A percentile compares a stretch with the other conserved stretches of the same genome.
Conservation (phyloP, 495 filamentous ascomycete species). For the Penicillium maclennaniae region DNA sequence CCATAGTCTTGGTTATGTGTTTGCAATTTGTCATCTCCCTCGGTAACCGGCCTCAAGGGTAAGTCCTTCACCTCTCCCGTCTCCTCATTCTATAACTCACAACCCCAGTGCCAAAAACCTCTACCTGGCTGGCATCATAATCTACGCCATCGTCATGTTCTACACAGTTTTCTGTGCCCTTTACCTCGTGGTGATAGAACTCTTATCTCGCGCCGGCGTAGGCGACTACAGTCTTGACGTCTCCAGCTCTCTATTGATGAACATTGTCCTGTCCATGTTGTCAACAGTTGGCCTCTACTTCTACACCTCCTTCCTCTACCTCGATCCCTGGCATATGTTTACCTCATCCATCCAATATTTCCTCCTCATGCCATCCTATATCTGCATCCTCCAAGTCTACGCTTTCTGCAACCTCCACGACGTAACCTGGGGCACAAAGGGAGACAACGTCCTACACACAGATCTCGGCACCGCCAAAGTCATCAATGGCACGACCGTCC, state of each 20-base stretch:
- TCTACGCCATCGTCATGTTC: constrained; percentile 89
- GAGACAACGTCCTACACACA: constrained; percentile 88
- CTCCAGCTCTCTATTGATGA: constrained; percentile 87
- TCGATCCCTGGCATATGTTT: constrained; percentile 99
- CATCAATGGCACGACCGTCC: constrained; percentile 62
- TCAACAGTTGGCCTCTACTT: constrained; percentile 95
- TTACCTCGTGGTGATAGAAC: constrained; percentile 79
- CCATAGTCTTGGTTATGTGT: constrained; percentile 80
- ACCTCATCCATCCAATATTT: constrained; percentile 94
- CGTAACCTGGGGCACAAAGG: constrained; percentile 98
- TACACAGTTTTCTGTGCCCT: constrained; percentile 87
- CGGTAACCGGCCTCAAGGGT: constrained; percentile 95
- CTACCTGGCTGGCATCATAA: constrained; percentile 80
- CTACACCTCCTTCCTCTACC: constrained; percentile 90
- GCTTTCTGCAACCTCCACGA: constrained; percentile 99
- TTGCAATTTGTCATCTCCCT: constrained; percentile 98
- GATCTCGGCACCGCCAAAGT: constrained; percentile 83
- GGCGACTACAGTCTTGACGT: constrained; percentile 47
- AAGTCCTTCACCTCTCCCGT: constrained; percentile 15
- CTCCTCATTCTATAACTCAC: background rate
- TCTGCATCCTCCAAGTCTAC: constrained; percentile 97
- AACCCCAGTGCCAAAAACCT: constrained; percentile 69
- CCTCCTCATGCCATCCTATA: constrained; percentile 83
- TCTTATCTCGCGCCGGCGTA: constrained; percentile 50
- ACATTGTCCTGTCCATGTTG: constrained; percentile 84